A percentile compares a stretch with the other conserved stretches of the same genome.
Evolutionary conservation across 1,284 basidiomycete species (phyloP).

Genomic region (Volvariella surrecta): DNA sequence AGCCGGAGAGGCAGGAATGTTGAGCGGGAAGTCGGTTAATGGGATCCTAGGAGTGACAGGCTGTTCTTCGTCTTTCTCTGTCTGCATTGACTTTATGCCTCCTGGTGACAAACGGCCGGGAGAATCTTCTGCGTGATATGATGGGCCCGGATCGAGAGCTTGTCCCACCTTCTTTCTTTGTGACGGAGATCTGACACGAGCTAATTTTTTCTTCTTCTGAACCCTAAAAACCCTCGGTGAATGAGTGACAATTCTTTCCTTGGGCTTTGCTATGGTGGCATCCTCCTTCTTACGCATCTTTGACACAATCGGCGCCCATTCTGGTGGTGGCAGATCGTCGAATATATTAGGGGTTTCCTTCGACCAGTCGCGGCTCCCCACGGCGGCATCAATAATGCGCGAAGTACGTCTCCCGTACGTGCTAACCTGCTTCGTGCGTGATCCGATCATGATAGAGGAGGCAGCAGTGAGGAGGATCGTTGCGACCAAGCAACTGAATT

Average conservation of each 20-base stretch:
- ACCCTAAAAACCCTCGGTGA: slow-evolving; percentile 29
- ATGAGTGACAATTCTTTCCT: slow-evolving; percentile 18
- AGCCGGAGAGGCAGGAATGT: slow-evolving; percentile 33
- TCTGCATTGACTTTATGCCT: not conserved
- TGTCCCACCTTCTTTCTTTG: slow-evolving; percentile 21
- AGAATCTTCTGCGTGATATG: slow-evolving; percentile 2
- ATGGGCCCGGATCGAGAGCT: slow-evolving; percentile 12
- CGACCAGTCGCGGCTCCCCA: slow-evolving; percentile 17
- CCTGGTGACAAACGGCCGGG: not conserved
- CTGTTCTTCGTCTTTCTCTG: not conserved
- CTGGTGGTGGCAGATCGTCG: slow-evolving; percentile 29
- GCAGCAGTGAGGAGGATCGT: slow-evolving; percentile 11
- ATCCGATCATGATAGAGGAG: slow-evolving; percentile 23
- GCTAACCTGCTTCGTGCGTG: slow-evolving; percentile 61
- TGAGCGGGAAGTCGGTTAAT: slow-evolving; percentile 29
- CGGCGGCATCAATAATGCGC: slow-evolving; percentile 48
- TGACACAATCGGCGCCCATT: slow-evolving; percentile 27
- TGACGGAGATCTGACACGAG: slow-evolving; percentile 21
- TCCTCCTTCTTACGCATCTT: slow-evolving; percentile 43
- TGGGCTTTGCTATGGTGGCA: slow-evolving; percentile 8
- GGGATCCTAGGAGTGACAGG: slow-evolving; percentile 29
- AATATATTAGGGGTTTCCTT: slow-evolving; percentile 24
- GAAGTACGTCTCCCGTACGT: slow-evolving; percentile 60
- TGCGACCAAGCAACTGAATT: slow-evolving; percentile 10
- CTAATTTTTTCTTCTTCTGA: slow-evolving; percentile 28